Conservation (phyloP, 306 rosid genomes). For the Pterocarpus santalinus region DNA sequence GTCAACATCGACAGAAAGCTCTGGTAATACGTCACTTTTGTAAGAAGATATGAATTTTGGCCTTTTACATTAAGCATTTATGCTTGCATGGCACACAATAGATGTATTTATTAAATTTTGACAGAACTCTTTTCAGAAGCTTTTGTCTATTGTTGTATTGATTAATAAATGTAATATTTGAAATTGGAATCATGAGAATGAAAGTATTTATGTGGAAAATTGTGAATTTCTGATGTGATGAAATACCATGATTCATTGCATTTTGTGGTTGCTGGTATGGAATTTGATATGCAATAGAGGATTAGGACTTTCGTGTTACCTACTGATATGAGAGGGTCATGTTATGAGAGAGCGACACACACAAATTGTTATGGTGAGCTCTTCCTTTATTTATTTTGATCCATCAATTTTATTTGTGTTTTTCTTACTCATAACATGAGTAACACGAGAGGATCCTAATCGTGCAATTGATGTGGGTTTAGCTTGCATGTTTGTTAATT, state of each 20-base stretch:
- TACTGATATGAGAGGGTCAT: no score
- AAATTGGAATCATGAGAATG: constrained; percentile 27
- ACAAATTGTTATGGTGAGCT: no score
- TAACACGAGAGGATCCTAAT: neutral
- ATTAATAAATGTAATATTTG: constrained; percentile 41
- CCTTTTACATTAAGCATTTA: constrained; percentile 33
- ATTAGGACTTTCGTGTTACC: neutral
- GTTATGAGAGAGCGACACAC: no score
- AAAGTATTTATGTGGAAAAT: neutral
- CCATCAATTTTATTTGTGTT: neutral
- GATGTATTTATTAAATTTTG: constrained; percentile 53
- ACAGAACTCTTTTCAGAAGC: constrained; percentile 36
- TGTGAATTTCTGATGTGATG: neutral
- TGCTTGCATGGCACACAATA: constrained; percentile 46
- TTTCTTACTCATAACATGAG: neutral
- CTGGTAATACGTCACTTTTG: constrained; percentile 44
- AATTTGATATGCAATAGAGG: neutral
- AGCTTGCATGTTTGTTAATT: neutral
- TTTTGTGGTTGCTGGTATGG: neutral
- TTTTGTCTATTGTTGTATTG: constrained; percentile 44
- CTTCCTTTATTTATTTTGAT: neutral
- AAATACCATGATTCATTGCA: neutral
- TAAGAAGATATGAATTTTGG: constrained; percentile 48
- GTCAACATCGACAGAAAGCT: constrained; percentile 46
- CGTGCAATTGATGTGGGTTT: neutral